phyloP scores from a whole-genome alignment of 768 basidiomycete genomes.

The Russula lepida region DNA sequence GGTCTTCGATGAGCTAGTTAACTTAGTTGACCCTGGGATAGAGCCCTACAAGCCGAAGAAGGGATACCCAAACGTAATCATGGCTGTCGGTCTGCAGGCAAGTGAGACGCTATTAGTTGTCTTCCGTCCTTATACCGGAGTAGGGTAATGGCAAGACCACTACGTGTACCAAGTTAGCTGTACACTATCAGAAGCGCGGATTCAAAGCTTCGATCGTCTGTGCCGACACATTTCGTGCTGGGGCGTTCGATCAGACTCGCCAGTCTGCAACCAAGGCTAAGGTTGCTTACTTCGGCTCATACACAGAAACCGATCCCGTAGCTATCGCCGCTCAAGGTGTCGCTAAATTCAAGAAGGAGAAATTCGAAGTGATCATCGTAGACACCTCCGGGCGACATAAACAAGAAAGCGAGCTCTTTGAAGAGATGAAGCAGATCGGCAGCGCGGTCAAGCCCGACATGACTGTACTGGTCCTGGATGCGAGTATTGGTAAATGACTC shows the following conservation, averaged over 20 bases:
- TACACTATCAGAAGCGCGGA: slow-evolving; percentile 93
- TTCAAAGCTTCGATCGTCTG: slow-evolving; percentile 97
- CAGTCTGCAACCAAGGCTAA: slow-evolving; percentile 99
- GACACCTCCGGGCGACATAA: slow-evolving; percentile 97
- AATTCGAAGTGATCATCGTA: slow-evolving; percentile 97
- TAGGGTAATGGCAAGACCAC: slow-evolving; percentile 99
- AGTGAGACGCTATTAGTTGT: slow-evolving; percentile 20
- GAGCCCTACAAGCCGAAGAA: slow-evolving; percentile 97
- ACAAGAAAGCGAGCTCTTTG: slow-evolving; percentile 92
- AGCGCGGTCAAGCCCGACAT: slow-evolving; percentile 91
- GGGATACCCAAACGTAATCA: slow-evolving; percentile 87
- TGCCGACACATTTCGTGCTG: slow-evolving; percentile 98
- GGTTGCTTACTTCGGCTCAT: slow-evolving; percentile 97
- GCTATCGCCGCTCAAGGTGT: slow-evolving; percentile 92
- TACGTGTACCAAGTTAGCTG: slow-evolving; percentile 97
- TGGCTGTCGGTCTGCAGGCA: slow-evolving; percentile 96
- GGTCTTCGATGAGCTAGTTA: slow-evolving; percentile 93
- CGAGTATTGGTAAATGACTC: slow-evolving; percentile 70
- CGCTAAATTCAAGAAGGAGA: slow-evolving; percentile 93
- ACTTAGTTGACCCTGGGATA: slow-evolving; percentile 89
- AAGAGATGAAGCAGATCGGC: slow-evolving; percentile 97
- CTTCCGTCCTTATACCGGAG: slow-evolving; percentile 2
- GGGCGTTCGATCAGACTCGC: slow-evolving; percentile 97
- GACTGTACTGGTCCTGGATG: slow-evolving; percentile 93
- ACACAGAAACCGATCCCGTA: slow-evolving; percentile 98